phyloP scores from a whole-genome alignment of 768 basidiomycete genomes.

The Clitopilus passeckerianus region DNA sequence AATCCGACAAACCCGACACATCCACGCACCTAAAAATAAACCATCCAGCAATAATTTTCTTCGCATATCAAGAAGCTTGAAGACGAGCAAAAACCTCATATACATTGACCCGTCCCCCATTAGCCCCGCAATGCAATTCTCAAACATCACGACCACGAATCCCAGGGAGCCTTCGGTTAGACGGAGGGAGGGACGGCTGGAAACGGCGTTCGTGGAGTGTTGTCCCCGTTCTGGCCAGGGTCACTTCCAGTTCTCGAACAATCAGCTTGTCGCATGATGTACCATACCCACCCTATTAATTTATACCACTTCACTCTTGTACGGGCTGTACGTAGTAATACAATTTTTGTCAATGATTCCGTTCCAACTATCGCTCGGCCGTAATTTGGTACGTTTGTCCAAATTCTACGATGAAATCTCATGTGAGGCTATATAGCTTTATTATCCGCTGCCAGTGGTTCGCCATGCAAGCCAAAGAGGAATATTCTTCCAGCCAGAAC shows the following conservation, averaged over 20 bases:
- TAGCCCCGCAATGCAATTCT: background rate
- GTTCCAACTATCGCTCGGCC: background rate
- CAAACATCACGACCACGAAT: background rate
- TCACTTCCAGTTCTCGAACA: no score
- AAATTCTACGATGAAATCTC: no score
- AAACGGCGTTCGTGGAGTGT: background rate
- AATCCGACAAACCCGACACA: no score
- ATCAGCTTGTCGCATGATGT: background rate
- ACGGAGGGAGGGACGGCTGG: background rate
- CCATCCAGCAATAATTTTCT: no score
- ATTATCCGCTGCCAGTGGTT: no score
- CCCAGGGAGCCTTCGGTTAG: background rate
- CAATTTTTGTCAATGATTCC: background rate
- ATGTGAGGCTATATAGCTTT: no score
- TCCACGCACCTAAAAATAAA: no score
- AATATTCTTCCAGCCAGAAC: no score
- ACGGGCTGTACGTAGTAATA: background rate
- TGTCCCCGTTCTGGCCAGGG: no score
- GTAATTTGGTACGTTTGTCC: background rate
- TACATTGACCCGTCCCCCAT: background rate
- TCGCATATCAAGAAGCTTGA: background rate
- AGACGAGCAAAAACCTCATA: background rate
- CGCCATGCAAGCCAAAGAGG: no score
- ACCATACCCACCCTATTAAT: background rate
- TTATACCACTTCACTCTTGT: background rate